phyloP scores from a whole-genome alignment of 2,329 filamentous ascomycete species.

The Penicillium sp. region DNA sequence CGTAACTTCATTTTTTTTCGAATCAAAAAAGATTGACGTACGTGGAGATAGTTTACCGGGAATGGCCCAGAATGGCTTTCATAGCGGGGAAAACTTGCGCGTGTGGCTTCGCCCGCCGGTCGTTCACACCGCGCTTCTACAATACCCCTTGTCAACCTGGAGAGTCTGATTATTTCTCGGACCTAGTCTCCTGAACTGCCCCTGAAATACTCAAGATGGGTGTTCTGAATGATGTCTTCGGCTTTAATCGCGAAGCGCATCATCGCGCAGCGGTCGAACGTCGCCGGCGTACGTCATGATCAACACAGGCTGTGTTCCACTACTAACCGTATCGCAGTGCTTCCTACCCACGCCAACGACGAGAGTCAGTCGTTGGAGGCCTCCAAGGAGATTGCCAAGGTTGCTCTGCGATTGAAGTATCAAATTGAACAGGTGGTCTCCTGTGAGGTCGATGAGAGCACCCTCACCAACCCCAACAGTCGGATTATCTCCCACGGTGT shows the following conservation, averaged over 20 bases:
- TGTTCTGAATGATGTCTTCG: constrained; percentile 46
- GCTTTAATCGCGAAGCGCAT: constrained; percentile 34
- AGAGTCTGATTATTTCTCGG: not conserved
- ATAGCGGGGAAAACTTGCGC: constrained; percentile 14
- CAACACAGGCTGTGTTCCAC: constrained; percentile 13
- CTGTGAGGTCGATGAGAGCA: constrained; percentile 80
- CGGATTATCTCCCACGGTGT: constrained; percentile 82
- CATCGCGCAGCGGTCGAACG: constrained; percentile 46
- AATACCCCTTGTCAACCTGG: too few species aligned
- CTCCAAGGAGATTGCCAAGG: constrained; percentile 81
- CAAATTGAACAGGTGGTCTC: constrained; percentile 88
- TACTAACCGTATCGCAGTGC: constrained; percentile 42
- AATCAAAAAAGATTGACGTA: not conserved
- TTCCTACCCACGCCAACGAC: constrained; percentile 50
- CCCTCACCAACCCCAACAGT: constrained; percentile 81
- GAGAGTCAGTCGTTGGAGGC: constrained; percentile 68
- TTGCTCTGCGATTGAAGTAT: constrained; percentile 87
- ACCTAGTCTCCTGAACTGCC: not conserved
- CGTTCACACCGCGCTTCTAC: constrained; percentile 4
- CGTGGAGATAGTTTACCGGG: not conserved
- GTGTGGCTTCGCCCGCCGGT: constrained; percentile 20
- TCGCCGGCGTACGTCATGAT: constrained; percentile 48
- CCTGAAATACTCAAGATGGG: constrained; percentile 40
- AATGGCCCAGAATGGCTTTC: constrained; percentile 4
- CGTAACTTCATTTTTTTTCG: not conserved